A percentile compares a stretch with the other conserved stretches of the same genome.
Evolutionary conservation across 78 protist species (phyloP).

Genomic region (Dictyostelium capitatum): DNA sequence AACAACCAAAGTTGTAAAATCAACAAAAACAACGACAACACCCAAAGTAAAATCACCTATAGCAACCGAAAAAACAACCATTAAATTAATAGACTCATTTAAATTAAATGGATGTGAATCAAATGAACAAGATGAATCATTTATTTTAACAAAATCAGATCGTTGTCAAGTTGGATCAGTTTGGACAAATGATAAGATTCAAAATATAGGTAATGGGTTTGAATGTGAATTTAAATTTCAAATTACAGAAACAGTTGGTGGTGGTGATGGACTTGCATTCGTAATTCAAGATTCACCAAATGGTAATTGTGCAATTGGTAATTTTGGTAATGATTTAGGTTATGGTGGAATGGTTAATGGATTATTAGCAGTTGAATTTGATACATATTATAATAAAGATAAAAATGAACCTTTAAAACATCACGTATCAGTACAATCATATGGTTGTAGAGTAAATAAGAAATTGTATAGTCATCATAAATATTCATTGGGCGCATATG

Average conservation of each 20-base stretch:
- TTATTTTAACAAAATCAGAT: neutral
- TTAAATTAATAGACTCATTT: neutral
- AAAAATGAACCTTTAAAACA: neutral
- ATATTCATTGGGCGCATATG: neutral
- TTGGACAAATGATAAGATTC: neutral
- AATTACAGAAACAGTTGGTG: neutral
- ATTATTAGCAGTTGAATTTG: neutral
- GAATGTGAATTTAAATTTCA: neutral
- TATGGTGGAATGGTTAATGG: neutral
- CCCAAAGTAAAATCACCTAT: neutral
- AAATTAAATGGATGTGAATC: neutral
- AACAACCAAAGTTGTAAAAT: neutral
- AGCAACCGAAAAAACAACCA: too few relatives aligned
- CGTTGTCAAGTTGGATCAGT: neutral
- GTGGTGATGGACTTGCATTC: conserved; percentile 4
- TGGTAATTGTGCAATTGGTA: neutral
- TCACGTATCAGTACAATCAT: neutral
- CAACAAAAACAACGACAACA: neutral
- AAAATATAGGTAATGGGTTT: neutral
- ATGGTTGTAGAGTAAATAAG: too few relatives aligned
- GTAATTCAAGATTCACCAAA: neutral
- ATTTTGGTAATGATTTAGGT: neutral
- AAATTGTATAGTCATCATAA: neutral
- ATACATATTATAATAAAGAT: neutral
- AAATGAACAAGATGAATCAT: neutral